Conservation (phyloP, 495 filamentous ascomycete species). For the Hyphodiscus hymeniophilus region DNA sequence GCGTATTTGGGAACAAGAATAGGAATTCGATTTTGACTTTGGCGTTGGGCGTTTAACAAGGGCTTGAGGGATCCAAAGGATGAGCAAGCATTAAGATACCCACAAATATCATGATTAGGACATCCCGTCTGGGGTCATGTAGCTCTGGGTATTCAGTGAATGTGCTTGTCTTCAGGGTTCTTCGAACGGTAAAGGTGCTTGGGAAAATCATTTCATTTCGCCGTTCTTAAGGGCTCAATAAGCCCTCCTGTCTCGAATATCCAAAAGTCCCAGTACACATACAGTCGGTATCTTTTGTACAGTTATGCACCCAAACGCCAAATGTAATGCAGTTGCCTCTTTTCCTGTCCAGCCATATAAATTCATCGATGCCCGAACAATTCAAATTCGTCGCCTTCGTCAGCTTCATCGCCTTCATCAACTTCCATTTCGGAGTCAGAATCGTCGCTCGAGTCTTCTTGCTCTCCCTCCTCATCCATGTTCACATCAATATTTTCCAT, state of each 20-base stretch:
- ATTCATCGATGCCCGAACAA: constrained; percentile 62
- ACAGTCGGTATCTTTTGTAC: constrained; percentile 1
- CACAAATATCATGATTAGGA: no score
- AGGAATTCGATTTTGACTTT: neutral
- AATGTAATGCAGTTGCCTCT: neutral
- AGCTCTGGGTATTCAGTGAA: no score
- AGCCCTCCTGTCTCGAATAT: neutral
- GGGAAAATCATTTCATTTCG: no score
- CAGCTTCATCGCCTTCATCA: constrained; percentile 30
- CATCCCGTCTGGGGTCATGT: no score
- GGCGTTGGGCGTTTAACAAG: neutral
- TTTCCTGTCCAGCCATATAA: constrained; percentile 1
- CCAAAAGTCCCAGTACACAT: neutral
- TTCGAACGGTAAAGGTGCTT: no score
- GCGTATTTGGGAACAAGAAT: neutral
- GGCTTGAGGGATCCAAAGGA: neutral
- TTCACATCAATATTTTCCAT: constrained; percentile 34
- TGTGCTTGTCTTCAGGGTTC: no score
- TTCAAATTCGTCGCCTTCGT: constrained; percentile 54
- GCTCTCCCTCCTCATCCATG: constrained; percentile 42
- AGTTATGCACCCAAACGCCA: constrained; percentile 5
- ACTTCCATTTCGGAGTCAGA: constrained; percentile 27
- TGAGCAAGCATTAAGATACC: neutral
- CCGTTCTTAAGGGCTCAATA: neutral
- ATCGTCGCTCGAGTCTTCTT: constrained; percentile 13